Base-by-base conservation (phyloP, 495 filamentous ascomycete species). In the Pseudevernia furfuracea region DNA sequence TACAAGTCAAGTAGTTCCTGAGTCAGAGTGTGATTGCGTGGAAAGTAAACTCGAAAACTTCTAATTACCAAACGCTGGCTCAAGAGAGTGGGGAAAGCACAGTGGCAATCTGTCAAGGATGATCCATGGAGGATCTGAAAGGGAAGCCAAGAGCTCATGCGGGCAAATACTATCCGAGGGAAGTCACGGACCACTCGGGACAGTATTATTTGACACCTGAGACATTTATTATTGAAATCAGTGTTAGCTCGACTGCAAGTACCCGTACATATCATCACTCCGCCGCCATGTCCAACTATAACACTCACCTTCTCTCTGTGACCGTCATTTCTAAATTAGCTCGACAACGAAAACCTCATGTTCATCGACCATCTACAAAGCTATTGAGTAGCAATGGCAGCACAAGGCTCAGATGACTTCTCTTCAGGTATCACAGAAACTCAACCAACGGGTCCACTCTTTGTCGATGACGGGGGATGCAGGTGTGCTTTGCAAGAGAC, bases 381-480 rank as follows among this genome's bases (percentile, higher is more conserved):
- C n/a, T 49, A 25, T 12, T 25, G n/a, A 49, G n/a, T 7, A 23
- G 23, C 23, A 28, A 49, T 49, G 46, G 23, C 46, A 25, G 23
- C n/a, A 25, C n/a, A 49, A 25, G 46, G 28, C 17, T 53, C 49
- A 0, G 0, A 53, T 30, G 5, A 53, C 28, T 41, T 53, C 32
- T 15, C 48, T 39, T 36, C 44, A 23, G n/a, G 15, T 48, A 14
- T 62, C 6, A 21, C 30, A 10, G 46, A 34, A 2, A 41, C 8
- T 28, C 34, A 41, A 17, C 38, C 66, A 0, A 30, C 46, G 3
- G 74, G 76, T 5, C 76, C 76, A 60, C 61, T 65, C 48, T 79
- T 79, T 62, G 66, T 78, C 34, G 77, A 79, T 58, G 75, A 72
- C 1, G 70, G 68, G 37, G 72, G 70, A 38, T 79, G 77, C 59